Evolutionary conservation across 805 yeast species (phyloP), one percentile per base, ranked within the genome.

Genomic region (Henningerozyma blattae): DNA sequence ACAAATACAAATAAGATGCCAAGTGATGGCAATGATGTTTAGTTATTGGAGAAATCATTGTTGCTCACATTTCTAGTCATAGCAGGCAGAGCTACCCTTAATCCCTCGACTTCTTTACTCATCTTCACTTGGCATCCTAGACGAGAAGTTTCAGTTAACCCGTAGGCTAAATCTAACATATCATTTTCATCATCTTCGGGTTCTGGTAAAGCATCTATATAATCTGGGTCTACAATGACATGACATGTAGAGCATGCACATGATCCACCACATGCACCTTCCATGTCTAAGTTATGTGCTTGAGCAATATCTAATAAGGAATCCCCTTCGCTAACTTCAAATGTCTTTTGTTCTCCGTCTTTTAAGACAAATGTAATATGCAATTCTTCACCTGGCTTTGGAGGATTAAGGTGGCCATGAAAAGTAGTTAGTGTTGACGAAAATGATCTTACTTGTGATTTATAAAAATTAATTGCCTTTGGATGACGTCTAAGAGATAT

Each of bases 171-270:
- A 59, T 91, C 98, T 50, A 91, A 68, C 98, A 91, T 91, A 59
- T 91, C 98, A 54, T 91, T 89, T 58, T 91, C 98, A 52, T 91
- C 98, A 54, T 91, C 98, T 43, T 77, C 84, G 0, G 98, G 97
- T 56, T 91, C 97, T 8, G 91, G 94, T 43, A 91, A 72, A 32
- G 64, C 71, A 52, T 91, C 98, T 59, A 85, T 91, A 55, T 65
- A 86, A 30, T 81, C 95, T 1, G 98, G 97, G 54, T 91, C 98
- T 27, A 91, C 86, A 33, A 91, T 89, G 34, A 91, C 78, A 60
- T 91, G 98, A 54, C 98, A 91, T 0, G 98, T 91, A 4, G 96
- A 86, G 56, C 98, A 91, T 1, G 98, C 98, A 66, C 98, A 91
- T 4, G 96, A 85, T 3, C 97, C 98, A 16, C 98, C 98, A 60